Percentiles rank a stretch among this genome's conserved stretches.
phyloP scores from a whole-genome alignment of 768 basidiomycete genomes.

The Rhodotorula toruloides region DNA sequence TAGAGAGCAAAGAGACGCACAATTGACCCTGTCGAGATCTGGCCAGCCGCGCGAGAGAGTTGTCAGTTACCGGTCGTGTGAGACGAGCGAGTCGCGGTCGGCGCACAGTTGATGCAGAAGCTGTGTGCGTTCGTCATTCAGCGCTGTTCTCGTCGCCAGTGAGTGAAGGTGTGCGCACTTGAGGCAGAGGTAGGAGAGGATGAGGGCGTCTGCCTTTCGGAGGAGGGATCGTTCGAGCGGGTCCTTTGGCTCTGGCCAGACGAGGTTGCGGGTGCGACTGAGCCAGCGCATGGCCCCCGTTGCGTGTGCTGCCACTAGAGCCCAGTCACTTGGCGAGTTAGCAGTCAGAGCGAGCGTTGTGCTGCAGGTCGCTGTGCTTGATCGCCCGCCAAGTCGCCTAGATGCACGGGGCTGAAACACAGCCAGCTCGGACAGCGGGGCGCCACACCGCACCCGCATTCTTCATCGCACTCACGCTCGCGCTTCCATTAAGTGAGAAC shows the following conservation, averaged over 20 bases:
- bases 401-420: too few species aligned
- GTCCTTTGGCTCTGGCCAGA: conserved; percentile 2
- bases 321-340: too few species aligned
- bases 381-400: too few species aligned
- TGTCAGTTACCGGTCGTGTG: background rate
- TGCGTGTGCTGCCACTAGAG: background rate
- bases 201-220: conserved; percentile 61
- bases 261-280: background rate
- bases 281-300: background rate
- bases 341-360: too few species aligned
- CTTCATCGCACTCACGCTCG: too few species aligned
- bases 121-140: conserved; percentile 45
- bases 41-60: background rate
- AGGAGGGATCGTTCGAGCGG: conserved; percentile 40
- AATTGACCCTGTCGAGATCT: conserved; percentile 22
- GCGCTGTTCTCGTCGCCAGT: too few species aligned
- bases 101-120: conserved; percentile 65
- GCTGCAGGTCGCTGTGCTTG: too few species aligned
- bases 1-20: conserved; percentile 9
- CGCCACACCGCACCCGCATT: too few species aligned
- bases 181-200: conserved; percentile 65
- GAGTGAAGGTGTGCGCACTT: background rate
- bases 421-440: too few species aligned
- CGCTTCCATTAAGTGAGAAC: too few species aligned
- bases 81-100: background rate